Evolutionary conservation across 805 yeast genomes (phyloP), one percentile per base, ranked within the genome.

Genomic region (Sungouiella thailandica): DNA sequence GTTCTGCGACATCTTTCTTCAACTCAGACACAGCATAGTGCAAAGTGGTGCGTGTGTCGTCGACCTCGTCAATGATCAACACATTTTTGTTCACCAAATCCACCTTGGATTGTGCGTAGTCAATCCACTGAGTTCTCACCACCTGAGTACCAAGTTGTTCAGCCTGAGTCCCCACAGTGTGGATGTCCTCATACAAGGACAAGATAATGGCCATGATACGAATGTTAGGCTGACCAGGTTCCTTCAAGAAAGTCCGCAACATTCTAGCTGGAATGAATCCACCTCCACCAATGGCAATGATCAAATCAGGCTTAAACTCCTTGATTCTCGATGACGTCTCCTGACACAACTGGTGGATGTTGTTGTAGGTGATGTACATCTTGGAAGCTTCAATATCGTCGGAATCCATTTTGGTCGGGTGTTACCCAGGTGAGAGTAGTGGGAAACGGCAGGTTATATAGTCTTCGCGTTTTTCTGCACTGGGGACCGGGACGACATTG

Each of bases 231-330:
- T 80, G 68, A 40, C 95, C 95, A 19, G 83, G 85, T 46, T 81
- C 83, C 61, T 89, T 90, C 47, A 90, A 69, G 62, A 90, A 93
- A 2, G 97, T 80, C 60, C 98, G 78, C 57, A 90, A 72, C 63
- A 93, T 93, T 59, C 98, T 78, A 7, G 98, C 97, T 17, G 97
- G 98, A 38, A 90, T 93, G 60, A 90, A 86, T 2, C 97, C 98
- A 57, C 98, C 96, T 50, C 96, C 96, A 53, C 95, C 98, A 52
- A 90, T 87, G 47, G 97, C 97, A 43, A 90, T 85, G 62, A 54
- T 78, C 83, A 25, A 76, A 62, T 31, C 53, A 27, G 62, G 44
- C 65, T 54, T 51, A 59, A 47, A 47, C 39, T 57, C 66, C 49
- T 68, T 60, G 49, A 81, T 69, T 34, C 65, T 58, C 24, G 56